These are phyloP conservation scores for Leccinum variicolor DNA, from an alignment of 768 basidiomycete species.

Conservation along the genomic window DNA sequence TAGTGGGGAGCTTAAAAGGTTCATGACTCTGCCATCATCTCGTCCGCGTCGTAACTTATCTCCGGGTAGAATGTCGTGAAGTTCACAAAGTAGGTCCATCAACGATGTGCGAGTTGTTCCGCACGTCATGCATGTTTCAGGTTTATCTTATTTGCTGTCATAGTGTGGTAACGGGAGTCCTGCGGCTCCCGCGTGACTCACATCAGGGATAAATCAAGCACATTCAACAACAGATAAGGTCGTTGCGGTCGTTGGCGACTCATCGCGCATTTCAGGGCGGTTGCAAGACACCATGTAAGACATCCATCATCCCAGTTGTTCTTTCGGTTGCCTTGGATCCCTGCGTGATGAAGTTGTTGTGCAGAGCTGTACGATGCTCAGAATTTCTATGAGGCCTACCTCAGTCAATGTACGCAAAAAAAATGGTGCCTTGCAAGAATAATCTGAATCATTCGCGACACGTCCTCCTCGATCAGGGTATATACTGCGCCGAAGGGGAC, in stretches of 20 bases:
- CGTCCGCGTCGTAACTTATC: no score
- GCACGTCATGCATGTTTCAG: slow-evolving; percentile 77
- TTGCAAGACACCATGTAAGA: slow-evolving; percentile 49
- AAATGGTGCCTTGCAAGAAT: no score
- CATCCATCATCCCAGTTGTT: not conserved
- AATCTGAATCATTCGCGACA: no score
- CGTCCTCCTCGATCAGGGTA: no score
- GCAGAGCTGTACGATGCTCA: slow-evolving; percentile 46
- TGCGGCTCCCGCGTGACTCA: not conserved
- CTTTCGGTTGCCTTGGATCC: no score
- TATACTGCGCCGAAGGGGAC: no score
- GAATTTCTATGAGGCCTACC: slow-evolving; percentile 58
- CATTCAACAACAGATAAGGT: slow-evolving; percentile 53
- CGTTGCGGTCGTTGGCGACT: slow-evolving; percentile 65
- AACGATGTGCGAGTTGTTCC: slow-evolving; percentile 50
- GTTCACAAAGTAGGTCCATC: no score
- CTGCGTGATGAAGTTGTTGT: no score
- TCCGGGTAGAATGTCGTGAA: no score
- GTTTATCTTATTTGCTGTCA: slow-evolving; percentile 38
- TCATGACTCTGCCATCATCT: no score
- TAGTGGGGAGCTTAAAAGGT: no score
- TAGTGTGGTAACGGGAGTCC: not conserved
- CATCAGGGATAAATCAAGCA: slow-evolving; percentile 84
- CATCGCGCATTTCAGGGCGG: slow-evolving; percentile 61
- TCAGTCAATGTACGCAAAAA: slow-evolving; percentile 42